Conservation (phyloP, 1,284 basidiomycete species). For the Boletus sp. region DNA sequence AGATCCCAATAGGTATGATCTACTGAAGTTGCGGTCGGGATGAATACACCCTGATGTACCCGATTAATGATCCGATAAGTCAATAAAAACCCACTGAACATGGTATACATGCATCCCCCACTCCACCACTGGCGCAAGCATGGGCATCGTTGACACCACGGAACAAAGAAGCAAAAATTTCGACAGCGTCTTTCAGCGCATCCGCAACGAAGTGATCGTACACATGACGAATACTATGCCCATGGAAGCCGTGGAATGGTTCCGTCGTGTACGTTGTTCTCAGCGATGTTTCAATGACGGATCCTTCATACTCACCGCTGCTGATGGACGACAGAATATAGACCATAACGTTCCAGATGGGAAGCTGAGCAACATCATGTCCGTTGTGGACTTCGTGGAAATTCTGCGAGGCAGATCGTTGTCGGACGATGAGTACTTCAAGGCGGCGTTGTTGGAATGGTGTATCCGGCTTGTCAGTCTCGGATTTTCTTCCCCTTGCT, state of each 20-base stretch:
- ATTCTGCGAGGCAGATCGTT: conserved; percentile 77
- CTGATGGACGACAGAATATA: conserved; percentile 56
- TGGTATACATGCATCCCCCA: background rate
- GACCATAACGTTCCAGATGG: conserved; percentile 94
- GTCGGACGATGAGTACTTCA: conserved; percentile 81
- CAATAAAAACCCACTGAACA: background rate
- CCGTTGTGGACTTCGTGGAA: conserved; percentile 88
- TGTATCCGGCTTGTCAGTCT: conserved; percentile 84
- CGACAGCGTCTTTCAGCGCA: conserved; percentile 20
- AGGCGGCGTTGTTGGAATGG: conserved; percentile 91
- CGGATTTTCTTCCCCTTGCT: background rate
- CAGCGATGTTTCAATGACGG: too few species aligned
- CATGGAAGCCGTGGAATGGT: conserved; percentile 60
- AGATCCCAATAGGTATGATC: background rate
- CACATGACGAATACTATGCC: conserved; percentile 54
- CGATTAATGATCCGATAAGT: background rate
- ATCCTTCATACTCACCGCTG: background rate
- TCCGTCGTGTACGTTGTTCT: conserved; percentile 43
- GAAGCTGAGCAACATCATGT: conserved; percentile 59
- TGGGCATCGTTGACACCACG: background rate
- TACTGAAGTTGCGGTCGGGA: background rate
- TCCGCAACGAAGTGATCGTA: conserved; percentile 36
- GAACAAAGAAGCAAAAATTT: conserved; percentile 21
- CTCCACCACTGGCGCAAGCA: background rate
- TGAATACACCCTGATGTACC: background rate